Conservation (phyloP, 192 early-diverging fungal species). For the Entomortierella chlamydospora region DNA sequence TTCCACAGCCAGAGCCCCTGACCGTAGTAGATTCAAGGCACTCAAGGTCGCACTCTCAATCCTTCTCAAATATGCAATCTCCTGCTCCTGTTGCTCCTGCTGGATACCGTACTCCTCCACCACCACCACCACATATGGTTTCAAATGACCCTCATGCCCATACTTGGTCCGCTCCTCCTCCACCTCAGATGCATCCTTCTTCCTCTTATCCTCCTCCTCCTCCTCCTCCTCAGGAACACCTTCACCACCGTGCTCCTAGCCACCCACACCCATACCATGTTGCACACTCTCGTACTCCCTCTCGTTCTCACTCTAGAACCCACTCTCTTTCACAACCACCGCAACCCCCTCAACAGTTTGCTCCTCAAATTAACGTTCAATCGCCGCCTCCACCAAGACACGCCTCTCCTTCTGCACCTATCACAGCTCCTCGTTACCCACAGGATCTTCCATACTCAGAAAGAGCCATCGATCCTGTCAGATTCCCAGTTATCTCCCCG, state of each 20-base stretch:
- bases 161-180: conserved; percentile 3
- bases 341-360: conserved; percentile 1
- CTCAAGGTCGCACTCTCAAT: conserved; percentile 16
- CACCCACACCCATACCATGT: conserved; percentile 41
- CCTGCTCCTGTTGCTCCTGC: background rate
- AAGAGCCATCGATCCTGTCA: conserved; percentile 9
- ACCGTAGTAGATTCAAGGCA: background rate
- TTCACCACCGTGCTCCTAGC: conserved; percentile 28
- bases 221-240: conserved; percentile 22
- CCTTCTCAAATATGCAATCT: conserved; percentile 10
- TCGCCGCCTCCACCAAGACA: conserved; percentile 29
- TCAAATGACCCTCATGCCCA: conserved; percentile 2
- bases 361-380: conserved; percentile 15
- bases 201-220: conserved; percentile 6
- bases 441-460: conserved; percentile 22
- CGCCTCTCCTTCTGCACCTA: conserved; percentile 15
- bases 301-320: conserved; percentile 25
- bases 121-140: conserved; percentile 20
- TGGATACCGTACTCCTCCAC: conserved; percentile 12
- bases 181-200: conserved; percentile 1
- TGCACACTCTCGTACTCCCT: conserved; percentile 16
- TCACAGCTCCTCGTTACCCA: conserved; percentile 10
- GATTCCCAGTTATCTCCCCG: conserved; percentile 14
- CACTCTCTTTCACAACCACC: conserved; percentile 34
- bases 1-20: conserved; percentile 7